Conservation (phyloP, 805 yeast genomes). For the Myxozyma monticola region DNA sequence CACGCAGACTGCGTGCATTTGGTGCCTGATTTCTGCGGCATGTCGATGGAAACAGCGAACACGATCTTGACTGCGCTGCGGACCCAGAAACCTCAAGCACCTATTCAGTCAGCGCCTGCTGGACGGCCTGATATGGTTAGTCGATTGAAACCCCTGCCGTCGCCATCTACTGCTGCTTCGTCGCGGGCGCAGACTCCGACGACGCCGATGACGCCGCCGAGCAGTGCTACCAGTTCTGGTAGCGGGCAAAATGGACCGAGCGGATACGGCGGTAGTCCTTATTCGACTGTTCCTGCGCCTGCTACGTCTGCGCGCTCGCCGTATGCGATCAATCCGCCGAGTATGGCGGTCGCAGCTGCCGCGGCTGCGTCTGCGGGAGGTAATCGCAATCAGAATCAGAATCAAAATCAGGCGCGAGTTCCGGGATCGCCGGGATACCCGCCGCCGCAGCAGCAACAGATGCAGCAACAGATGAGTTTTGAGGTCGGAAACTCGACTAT, state of each 20-base stretch:
- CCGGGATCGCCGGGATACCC: neutral
- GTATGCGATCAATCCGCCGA: neutral
- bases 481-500: neutral
- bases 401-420: neutral
- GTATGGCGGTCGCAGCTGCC: neutral
- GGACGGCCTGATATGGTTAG: neutral
- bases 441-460: slow-evolving; percentile 1
- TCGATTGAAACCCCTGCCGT: too few species aligned
- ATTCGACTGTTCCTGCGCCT: too few species aligned
- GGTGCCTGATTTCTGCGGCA: slow-evolving; percentile 98
- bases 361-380: too few species aligned
- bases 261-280: too few species aligned
- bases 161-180: neutral
- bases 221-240: too few species aligned
- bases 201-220: too few species aligned
- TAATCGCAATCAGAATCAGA: too few species aligned
- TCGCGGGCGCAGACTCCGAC: too few species aligned
- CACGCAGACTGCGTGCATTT: slow-evolving; percentile 89
- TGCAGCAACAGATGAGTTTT: neutral
- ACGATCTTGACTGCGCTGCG: slow-evolving; percentile 71
- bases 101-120: slow-evolving; percentile 1
- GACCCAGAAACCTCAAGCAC: slow-evolving; percentile 25
- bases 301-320: too few species aligned
- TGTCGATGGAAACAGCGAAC: slow-evolving; percentile 96
- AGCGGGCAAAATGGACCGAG: too few species aligned